Base-by-base conservation (phyloP, 345 rosid genomes). In the Gossypium arboreum region DNA sequence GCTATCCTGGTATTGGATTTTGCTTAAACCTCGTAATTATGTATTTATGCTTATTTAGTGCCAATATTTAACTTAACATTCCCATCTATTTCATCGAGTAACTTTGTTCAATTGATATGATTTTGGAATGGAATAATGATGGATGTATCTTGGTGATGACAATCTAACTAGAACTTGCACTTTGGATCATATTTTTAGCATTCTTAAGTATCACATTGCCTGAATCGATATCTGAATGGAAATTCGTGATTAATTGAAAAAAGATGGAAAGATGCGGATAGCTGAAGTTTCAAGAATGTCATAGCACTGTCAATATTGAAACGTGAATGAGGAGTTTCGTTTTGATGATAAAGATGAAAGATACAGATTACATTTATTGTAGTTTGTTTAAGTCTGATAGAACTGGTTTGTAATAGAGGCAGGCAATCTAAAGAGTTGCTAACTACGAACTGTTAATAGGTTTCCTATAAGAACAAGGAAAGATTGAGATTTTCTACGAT, bases 1-100 rank as follows among this genome's bases (percentile, higher is more conserved):
- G 60, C 81, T 88, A 87, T 84, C 90, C 87, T 73, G 97, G 99
- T 95, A 90, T 76, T 59, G 64, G 48, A 44, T 77, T 82, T 74
- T 71, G 41, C 71, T 78, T 50, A 50, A 75, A 25, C 73, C 63
- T 44, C 41, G 18, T 45, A 41, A 59, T 56, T 60, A 22, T 47
- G 62, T 18, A 51, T 24, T 12, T 54, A 25, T 41, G 58, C 27
- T 61, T 50, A 15, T 17, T 8, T 39, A 5, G 9, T 68, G 54
- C 75, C 17, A 2, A 22, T 34, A 44, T 25, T 51, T 51, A 51
- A 69, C 43, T 9, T 16, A 51, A 29, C 15, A 7, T 2, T 17
- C 72, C 12, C 43, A 27, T 29, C 24, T 17, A 29, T 27, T 70
- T 52, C 45, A 17, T 29, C 27, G 13, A 39, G 67, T 16, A 29